These are phyloP conservation scores for Neofusicoccum laricinum DNA, from an alignment of 2,329 filamentous ascomycete species.

Conservation along the genomic window DNA sequence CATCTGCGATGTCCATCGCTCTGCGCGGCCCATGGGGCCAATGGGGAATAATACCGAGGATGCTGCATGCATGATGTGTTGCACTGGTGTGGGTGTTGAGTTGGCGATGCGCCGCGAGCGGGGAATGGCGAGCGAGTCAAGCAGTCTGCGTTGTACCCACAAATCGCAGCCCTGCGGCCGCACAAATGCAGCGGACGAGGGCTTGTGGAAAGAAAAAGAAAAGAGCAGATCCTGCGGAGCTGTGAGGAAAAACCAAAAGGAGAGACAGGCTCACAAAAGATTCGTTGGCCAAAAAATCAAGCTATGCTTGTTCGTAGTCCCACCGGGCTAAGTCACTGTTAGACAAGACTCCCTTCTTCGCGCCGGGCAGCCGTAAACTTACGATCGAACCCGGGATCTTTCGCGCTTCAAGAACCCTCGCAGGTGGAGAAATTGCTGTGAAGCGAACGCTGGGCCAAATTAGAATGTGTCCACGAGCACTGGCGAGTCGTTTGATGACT, in stretches of 20 bases:
- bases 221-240: background rate
- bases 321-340: background rate
- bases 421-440: background rate
- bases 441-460: constrained; percentile 6
- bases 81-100: background rate
- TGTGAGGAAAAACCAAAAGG: background rate
- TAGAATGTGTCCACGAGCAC: background rate
- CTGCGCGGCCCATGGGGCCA: background rate
- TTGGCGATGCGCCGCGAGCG: background rate
- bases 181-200: background rate
- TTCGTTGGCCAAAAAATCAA: background rate
- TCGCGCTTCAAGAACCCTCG: constrained; percentile 6
- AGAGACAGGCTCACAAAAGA: background rate
- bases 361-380: background rate
- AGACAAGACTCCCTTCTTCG: background rate
- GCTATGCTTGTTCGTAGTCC: background rate
- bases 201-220: background rate
- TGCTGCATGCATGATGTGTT: background rate
- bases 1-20: background rate
- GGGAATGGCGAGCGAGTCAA: background rate
- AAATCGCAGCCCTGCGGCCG: background rate
- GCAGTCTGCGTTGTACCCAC: background rate
- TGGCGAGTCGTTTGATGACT: background rate
- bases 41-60: background rate
- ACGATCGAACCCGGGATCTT: constrained; percentile 16